These are phyloP conservation scores for Komagataella mondaviorum DNA, from an alignment of 805 yeast genomes.

Conservation along the genomic window DNA sequence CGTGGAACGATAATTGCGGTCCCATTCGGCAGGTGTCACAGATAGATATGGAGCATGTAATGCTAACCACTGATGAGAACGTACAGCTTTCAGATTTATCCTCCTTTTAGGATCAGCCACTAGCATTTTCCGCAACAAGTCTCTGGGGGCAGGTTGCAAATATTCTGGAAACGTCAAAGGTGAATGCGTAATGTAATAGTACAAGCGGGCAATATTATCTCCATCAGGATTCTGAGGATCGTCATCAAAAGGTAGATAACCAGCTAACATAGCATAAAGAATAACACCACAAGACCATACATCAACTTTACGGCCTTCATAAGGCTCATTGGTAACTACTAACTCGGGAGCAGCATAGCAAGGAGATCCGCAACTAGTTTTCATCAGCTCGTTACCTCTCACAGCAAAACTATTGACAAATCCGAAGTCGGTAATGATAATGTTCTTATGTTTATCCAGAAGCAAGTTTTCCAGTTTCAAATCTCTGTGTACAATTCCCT, in stretches of 20 bases:
- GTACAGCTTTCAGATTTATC: constrained; percentile 50
- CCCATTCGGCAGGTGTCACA: constrained; percentile 88
- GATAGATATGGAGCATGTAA: constrained; percentile 73
- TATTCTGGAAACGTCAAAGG: constrained; percentile 94
- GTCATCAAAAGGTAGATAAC: constrained; percentile 94
- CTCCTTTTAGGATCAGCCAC: constrained; percentile 79
- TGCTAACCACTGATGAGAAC: constrained; percentile 81
- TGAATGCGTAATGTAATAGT: constrained; percentile 83
- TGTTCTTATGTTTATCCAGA: constrained; percentile 76
- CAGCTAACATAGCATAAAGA: constrained; percentile 91
- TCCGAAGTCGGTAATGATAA: constrained; percentile 84
- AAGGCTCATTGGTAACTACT: constrained; percentile 76
- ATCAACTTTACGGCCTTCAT: constrained; percentile 88
- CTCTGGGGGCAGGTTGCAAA: constrained; percentile 82
- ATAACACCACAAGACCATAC: constrained; percentile 97
- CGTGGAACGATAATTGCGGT: constrained; percentile 37
- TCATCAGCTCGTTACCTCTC: constrained; percentile 63
- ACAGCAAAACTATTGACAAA: constrained; percentile 74
- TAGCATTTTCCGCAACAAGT: constrained; percentile 69
- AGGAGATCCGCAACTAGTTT: constrained; percentile 93
- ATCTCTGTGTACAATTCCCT: constrained; percentile 71
- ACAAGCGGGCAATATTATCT: constrained; percentile 79
- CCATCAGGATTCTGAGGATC: constrained; percentile 96
- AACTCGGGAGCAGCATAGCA: constrained; percentile 98
- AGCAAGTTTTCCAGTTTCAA: constrained; percentile 62